Evolutionary conservation across 495 filamentous ascomycete species (phyloP).

Genomic region (Tuber indicum): DNA sequence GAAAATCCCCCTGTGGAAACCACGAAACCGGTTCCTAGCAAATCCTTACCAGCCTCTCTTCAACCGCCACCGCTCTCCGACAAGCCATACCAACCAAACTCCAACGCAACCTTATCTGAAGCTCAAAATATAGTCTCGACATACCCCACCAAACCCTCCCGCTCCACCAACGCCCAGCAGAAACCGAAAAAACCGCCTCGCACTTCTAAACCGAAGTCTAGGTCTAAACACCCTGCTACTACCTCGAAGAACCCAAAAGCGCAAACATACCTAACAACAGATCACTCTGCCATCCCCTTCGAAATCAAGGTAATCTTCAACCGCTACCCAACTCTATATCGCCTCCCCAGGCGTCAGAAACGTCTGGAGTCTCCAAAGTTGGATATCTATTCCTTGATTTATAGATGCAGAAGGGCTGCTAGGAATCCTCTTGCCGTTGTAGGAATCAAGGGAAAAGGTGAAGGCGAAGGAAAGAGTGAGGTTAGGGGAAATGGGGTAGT

Average conservation of each 20-base stretch:
- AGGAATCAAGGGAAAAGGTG: background rate
- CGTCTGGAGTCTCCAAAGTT: conserved; percentile 3
- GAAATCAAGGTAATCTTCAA: conserved; percentile 23
- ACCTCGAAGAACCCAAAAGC: background rate
- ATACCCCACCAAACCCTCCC: background rate
- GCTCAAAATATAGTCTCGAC: background rate
- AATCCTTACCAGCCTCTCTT: background rate
- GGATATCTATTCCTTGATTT: conserved; percentile 16
- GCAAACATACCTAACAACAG: background rate
- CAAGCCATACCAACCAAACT: background rate
- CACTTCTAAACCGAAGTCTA: background rate
- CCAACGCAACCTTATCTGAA: background rate
- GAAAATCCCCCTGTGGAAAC: background rate
- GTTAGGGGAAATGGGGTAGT: conserved; percentile 8
- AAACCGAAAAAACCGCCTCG: background rate
- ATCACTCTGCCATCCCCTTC: background rate
- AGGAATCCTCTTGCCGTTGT: background rate
- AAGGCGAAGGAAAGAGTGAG: background rate
- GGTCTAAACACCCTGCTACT: background rate
- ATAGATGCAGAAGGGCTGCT: conserved; percentile 23
- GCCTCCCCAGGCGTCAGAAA: background rate
- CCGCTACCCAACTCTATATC: conserved; percentile 22
- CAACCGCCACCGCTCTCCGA: background rate
- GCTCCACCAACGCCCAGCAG: background rate
- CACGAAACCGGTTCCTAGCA: background rate